Evolutionary conservation across 75 land plant species (phyloP).

Genomic region (Larix kaempferi): DNA sequence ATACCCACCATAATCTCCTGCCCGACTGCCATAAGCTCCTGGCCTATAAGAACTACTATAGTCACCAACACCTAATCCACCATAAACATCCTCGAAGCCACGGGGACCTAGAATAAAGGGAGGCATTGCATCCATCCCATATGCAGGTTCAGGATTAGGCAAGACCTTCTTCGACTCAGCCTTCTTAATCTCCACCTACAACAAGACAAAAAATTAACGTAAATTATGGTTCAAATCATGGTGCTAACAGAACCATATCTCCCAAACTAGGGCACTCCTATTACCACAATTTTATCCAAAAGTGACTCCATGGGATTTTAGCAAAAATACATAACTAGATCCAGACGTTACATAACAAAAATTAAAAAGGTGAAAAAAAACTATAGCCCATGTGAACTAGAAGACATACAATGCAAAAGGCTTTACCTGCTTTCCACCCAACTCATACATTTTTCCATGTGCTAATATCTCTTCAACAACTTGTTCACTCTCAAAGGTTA

Average conservation of each 20-base stretch:
- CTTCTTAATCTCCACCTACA: slow-evolving; percentile 99
- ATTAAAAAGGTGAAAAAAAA: too few relatives aligned
- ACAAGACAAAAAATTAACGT: slow-evolving; percentile 57
- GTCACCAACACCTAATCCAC: slow-evolving; percentile 39
- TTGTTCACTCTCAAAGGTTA: slow-evolving; percentile 79
- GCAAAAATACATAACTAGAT: too few relatives aligned
- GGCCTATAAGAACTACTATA: slow-evolving; percentile 59
- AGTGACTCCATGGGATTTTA: too few relatives aligned
- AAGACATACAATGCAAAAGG: too few relatives aligned
- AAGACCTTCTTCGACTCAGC: slow-evolving; percentile 92
- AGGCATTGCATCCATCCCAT: slow-evolving; percentile 49
- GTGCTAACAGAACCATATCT: slow-evolving; percentile 8
- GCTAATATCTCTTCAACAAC: slow-evolving; percentile 76
- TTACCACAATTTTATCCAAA: not conserved
- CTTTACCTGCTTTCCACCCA: slow-evolving; percentile 82
- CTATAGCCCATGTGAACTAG: too few relatives aligned
- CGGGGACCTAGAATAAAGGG: slow-evolving; percentile 35
- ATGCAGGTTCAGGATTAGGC: slow-evolving; percentile 58
- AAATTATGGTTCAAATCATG: slow-evolving; percentile 24
- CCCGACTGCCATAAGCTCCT: slow-evolving; percentile 50
- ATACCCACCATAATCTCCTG: too few relatives aligned
- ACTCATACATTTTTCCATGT: slow-evolving; percentile 81
- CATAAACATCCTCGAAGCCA: slow-evolving; percentile 50
- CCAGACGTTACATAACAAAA: too few relatives aligned
- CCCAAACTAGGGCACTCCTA: not conserved